These are phyloP conservation scores for Gossypium mustelinum DNA, from an alignment of 345 rosid genomes.

Conservation along the genomic window DNA sequence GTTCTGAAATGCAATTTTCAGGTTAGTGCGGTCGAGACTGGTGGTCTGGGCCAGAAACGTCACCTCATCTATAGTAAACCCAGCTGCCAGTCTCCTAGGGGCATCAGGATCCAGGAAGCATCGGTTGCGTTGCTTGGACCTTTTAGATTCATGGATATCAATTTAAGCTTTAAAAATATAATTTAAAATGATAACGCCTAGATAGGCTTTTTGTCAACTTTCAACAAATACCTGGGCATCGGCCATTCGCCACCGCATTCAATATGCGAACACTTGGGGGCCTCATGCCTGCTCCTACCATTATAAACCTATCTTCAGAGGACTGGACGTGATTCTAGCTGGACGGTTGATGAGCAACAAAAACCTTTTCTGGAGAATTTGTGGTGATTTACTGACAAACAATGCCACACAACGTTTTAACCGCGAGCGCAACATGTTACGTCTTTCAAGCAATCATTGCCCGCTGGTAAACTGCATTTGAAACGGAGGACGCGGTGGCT, in stretches of 20 bases:
- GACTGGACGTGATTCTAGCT: background rate
- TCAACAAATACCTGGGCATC: background rate
- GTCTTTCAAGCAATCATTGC: background rate
- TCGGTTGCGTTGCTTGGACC: background rate
- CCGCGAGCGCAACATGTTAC: background rate
- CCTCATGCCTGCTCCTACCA: background rate
- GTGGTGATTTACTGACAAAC: background rate
- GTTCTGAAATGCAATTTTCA: background rate
- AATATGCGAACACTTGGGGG: background rate
- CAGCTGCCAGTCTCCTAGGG: background rate
- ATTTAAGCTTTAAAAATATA: too few relatives aligned
- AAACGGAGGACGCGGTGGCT: background rate
- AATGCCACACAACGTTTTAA: background rate
- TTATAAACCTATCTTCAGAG: background rate
- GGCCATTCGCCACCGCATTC: background rate
- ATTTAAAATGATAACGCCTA: background rate
- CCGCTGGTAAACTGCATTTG: background rate
- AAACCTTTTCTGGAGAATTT: background rate
- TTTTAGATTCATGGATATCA: background rate
- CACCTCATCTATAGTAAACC: constrained; percentile 1
- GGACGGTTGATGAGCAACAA: background rate
- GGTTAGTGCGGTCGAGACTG: background rate
- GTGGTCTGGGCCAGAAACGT: constrained; percentile 8
- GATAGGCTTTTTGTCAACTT: too few relatives aligned
- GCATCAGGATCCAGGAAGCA: background rate